Conservation (phyloP, 1,139 yeast species). For the Pichia sp. region DNA sequence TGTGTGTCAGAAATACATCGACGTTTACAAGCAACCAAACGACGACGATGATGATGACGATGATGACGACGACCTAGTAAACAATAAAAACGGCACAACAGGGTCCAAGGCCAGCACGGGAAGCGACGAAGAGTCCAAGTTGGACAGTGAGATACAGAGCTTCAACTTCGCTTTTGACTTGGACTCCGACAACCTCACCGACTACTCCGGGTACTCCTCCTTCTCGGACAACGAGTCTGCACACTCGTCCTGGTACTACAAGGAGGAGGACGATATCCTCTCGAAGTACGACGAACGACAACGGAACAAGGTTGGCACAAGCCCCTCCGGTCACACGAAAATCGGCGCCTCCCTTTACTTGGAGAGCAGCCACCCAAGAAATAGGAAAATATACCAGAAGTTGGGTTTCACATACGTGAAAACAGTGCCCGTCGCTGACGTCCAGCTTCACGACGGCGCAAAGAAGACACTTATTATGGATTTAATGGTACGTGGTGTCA, state of each 20-base stretch:
- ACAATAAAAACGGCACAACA: background rate
- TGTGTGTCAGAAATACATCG: slow-evolving; percentile 37
- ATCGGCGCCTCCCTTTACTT: slow-evolving; percentile 37
- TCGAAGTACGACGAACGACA: slow-evolving; percentile 30
- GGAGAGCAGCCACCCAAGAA: slow-evolving; percentile 49
- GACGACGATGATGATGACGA: slow-evolving; percentile 23
- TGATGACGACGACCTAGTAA: slow-evolving; percentile 16
- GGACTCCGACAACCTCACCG: slow-evolving; percentile 31
- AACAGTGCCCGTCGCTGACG: slow-evolving; percentile 40
- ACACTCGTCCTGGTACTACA: slow-evolving; percentile 32
- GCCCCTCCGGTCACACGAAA: slow-evolving; percentile 12
- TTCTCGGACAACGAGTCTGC: slow-evolving; percentile 31
- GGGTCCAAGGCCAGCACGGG: slow-evolving; percentile 6
- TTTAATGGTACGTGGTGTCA: slow-evolving; percentile 37
- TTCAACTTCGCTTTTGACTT: slow-evolving; percentile 31
- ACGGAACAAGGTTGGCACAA: slow-evolving; percentile 14
- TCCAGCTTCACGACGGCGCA: slow-evolving; percentile 26
- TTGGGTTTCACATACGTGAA: slow-evolving; percentile 44
- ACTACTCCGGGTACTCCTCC: slow-evolving; percentile 32
- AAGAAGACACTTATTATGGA: slow-evolving; percentile 36
- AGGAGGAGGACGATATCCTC: slow-evolving; percentile 31
- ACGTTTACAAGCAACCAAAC: slow-evolving; percentile 23
- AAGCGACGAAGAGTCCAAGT: slow-evolving; percentile 26
- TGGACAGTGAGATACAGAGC: slow-evolving; percentile 32
- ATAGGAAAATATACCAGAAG: slow-evolving; percentile 45